Conservation (phyloP, 371 early-diverging fungal species). For the Lichtheimia ornata region DNA sequence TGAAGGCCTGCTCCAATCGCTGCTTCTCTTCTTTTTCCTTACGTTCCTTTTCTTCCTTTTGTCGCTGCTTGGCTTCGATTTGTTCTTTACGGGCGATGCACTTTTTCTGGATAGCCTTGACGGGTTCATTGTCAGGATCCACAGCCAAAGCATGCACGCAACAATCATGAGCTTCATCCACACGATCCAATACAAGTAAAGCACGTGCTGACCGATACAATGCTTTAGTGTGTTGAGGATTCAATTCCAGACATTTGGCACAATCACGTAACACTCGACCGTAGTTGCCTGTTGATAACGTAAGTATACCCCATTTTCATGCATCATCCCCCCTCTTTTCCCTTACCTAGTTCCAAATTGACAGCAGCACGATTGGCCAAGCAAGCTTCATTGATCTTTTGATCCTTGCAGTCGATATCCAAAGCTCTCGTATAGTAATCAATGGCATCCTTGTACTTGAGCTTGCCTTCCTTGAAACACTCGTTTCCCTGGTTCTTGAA, state of each 20-base stretch:
- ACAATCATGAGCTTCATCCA: conserved; percentile 85
- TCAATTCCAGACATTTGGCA: conserved; percentile 76
- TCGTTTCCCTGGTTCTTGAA: conserved; percentile 97
- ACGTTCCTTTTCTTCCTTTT: conserved; percentile 48
- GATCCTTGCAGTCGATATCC: conserved; percentile 77
- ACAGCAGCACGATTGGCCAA: conserved; percentile 91
- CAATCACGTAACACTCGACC: conserved; percentile 89
- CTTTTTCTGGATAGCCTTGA: conserved; percentile 49
- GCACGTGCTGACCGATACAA: conserved; percentile 91
- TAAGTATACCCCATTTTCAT: background rate
- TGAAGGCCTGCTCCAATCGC: conserved; percentile 45
- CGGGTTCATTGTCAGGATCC: conserved; percentile 72
- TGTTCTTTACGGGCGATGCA: conserved; percentile 44
- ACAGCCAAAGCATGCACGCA: conserved; percentile 68
- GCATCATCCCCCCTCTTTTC: background rate
- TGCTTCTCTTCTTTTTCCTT: conserved; percentile 51
- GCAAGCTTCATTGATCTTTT: conserved; percentile 74
- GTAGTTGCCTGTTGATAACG: conserved; percentile 62
- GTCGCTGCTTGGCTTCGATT: conserved; percentile 40
- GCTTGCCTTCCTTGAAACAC: conserved; percentile 74
- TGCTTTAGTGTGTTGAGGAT: conserved; percentile 87
- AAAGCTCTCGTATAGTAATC: conserved; percentile 88
- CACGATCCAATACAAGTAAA: conserved; percentile 71
- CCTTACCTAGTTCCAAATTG: conserved; percentile 82
- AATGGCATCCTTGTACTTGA: conserved; percentile 77